Conservation (phyloP, 1,139 yeast genomes). For the Geotrichum europaeum region DNA sequence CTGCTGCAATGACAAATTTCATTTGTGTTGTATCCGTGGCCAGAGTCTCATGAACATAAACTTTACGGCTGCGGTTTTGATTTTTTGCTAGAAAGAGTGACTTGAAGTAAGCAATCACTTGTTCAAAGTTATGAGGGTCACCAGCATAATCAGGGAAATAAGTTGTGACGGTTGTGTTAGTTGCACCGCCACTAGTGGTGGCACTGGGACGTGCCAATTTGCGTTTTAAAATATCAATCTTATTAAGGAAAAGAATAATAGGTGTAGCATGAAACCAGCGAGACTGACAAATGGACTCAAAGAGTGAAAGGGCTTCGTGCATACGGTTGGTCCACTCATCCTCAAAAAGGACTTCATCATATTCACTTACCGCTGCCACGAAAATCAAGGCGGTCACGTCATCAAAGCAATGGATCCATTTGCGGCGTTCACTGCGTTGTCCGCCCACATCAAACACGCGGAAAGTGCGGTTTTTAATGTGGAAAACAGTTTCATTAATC, state of each 20-base stretch:
- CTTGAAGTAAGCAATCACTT: conserved; percentile 28
- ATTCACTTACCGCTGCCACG: conserved; percentile 89
- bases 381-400: conserved; percentile 84
- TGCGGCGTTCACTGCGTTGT: conserved; percentile 85
- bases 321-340: conserved; percentile 85
- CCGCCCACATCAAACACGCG: conserved; percentile 96
- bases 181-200: too few species aligned
- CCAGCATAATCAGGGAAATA: conserved; percentile 29
- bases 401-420: conserved; percentile 96
- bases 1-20: conserved; percentile 87
- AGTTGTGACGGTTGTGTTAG: conserved; percentile 36
- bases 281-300: conserved; percentile 80
- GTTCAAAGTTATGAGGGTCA: conserved; percentile 27
- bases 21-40: conserved; percentile 89
- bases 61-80: conserved; percentile 52
- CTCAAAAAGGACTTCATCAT: conserved; percentile 86
- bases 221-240: conserved; percentile 71
- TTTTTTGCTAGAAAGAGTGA: conserved; percentile 42
- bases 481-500: conserved; percentile 79
- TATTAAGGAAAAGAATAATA: conserved; percentile 80
- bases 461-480: conserved; percentile 55
- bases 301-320: conserved; percentile 82
- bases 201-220: conserved; percentile 36
- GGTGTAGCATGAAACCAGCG: conserved; percentile 83
- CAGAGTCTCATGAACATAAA: conserved; percentile 88